Conservation (phyloP, 805 yeast genomes). For the Candida easanensis region DNA sequence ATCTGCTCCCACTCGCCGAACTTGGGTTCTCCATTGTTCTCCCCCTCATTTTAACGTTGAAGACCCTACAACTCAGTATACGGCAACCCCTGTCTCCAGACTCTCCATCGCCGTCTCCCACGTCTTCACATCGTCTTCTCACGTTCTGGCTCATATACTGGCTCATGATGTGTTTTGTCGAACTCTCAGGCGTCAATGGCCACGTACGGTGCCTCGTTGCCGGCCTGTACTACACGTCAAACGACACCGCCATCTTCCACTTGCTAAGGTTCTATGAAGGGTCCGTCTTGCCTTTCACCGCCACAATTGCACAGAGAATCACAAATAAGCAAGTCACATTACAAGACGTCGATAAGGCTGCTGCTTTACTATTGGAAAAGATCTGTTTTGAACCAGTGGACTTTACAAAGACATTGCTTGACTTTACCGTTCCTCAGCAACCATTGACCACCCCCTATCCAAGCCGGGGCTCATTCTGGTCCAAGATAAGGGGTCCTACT, state of each 20-base stretch:
- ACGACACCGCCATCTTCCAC: neutral
- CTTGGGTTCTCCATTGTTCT: slow-evolving; percentile 9
- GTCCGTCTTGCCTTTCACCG: slow-evolving; percentile 7
- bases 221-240: slow-evolving; percentile 11
- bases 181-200: slow-evolving; percentile 14
- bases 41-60: slow-evolving; percentile 23
- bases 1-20: slow-evolving; percentile 19
- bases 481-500: neutral
- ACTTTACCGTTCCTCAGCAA: neutral
- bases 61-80: slow-evolving; percentile 15
- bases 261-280: slow-evolving; percentile 13
- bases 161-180: slow-evolving; percentile 14
- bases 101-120: neutral
- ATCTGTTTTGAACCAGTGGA: slow-evolving; percentile 10
- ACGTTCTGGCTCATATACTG: slow-evolving; percentile 24
- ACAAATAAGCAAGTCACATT: neutral
- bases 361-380: slow-evolving; percentile 4
- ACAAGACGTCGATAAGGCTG: slow-evolving; percentile 7
- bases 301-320: neutral
- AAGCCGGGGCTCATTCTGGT: neutral
- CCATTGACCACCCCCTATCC: neutral
- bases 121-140: slow-evolving; percentile 6
- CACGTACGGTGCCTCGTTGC: slow-evolving; percentile 18
- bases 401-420: slow-evolving; percentile 3
- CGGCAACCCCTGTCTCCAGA: neutral